Evolutionary conservation across 139 green algal species (phyloP).

Genomic region (Chlamydomonas sp.): DNA sequence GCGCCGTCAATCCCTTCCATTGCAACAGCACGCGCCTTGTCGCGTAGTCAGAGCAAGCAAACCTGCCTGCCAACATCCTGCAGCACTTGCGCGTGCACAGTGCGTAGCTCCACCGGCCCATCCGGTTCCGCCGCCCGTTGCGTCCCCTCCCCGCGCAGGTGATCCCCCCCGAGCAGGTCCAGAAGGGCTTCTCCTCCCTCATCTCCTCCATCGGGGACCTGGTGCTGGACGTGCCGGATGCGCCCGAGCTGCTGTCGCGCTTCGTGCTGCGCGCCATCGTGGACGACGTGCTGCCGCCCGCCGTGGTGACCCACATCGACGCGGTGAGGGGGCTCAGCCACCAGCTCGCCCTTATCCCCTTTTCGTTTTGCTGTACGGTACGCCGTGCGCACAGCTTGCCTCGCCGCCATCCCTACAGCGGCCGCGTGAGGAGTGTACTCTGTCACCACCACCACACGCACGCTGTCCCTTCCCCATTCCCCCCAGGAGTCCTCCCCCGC

Average conservation of each 20-base stretch:
- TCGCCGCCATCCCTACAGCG: no score
- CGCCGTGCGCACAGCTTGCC: no score
- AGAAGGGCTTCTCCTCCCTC: constrained; percentile 75
- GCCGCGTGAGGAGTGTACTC: background rate
- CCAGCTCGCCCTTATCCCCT: no score
- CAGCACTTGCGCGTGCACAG: background rate
- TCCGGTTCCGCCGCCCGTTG: background rate
- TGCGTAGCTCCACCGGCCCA: background rate
- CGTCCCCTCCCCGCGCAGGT: constrained; percentile 30
- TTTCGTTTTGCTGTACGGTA: no score
- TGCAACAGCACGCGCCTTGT: no score
- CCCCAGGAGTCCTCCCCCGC: background rate
- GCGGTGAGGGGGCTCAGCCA: background rate
- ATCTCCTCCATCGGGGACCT: constrained; percentile 80
- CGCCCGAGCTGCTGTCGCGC: constrained; percentile 67
- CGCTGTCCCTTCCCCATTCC: background rate
- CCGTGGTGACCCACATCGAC: constrained; percentile 51
- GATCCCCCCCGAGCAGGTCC: constrained; percentile 60
- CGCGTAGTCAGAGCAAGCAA: no score
- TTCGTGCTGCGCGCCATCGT: constrained; percentile 89
- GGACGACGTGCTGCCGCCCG: constrained; percentile 85
- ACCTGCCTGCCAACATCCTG: no score
- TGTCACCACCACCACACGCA: background rate
- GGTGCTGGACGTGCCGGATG: constrained; percentile 85
- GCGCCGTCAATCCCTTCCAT: no score